A percentile compares a stretch with the other conserved stretches of the same genome.
Evolutionary conservation across 78 protist genomes (phyloP).

Genomic region (Cavenderia fasciculata): DNA sequence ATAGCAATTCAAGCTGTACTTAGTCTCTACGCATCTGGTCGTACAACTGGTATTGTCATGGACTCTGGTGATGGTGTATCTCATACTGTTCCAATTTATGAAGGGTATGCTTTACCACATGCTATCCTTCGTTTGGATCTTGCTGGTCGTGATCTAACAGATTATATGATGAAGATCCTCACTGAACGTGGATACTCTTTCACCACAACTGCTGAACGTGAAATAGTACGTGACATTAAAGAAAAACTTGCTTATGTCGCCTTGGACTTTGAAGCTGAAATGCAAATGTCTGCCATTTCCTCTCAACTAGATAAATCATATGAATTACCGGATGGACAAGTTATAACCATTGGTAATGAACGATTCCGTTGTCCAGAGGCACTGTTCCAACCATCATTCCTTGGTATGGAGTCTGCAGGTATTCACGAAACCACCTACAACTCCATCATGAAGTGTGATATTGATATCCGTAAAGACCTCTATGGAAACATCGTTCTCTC

Average conservation of each 20-base stretch:
- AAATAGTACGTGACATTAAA: slow-evolving; percentile 84
- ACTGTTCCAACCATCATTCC: slow-evolving; percentile 95
- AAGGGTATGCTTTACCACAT: slow-evolving; percentile 83
- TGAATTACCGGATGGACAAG: slow-evolving; percentile 93
- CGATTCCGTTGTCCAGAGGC: slow-evolving; percentile 95
- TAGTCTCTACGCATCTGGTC: slow-evolving; percentile 93
- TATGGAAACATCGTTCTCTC: slow-evolving; percentile 91
- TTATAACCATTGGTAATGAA: slow-evolving; percentile 90
- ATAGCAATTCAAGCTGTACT: slow-evolving; percentile 91
- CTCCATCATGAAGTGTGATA: slow-evolving; percentile 95
- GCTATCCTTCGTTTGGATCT: slow-evolving; percentile 91
- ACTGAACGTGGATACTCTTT: slow-evolving; percentile 94
- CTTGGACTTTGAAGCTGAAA: slow-evolving; percentile 84
- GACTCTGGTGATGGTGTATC: slow-evolving; percentile 98
- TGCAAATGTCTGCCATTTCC: slow-evolving; percentile 86
- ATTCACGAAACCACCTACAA: slow-evolving; percentile 92
- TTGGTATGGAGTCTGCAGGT: slow-evolving; percentile 95
- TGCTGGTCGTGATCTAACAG: slow-evolving; percentile 96
- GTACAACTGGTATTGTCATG: slow-evolving; percentile 95
- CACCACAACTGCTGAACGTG: slow-evolving; percentile 86
- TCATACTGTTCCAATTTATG: slow-evolving; percentile 92
- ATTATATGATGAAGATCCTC: slow-evolving; percentile 90
- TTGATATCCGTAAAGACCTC: slow-evolving; percentile 94
- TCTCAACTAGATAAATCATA: slow-evolving; percentile 88
- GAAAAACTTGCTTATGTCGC: slow-evolving; percentile 86